Evolutionary conservation across 2,329 filamentous ascomycete species (phyloP), one percentile per base, ranked within the genome.

Genomic region (Graphilbum sp.): DNA sequence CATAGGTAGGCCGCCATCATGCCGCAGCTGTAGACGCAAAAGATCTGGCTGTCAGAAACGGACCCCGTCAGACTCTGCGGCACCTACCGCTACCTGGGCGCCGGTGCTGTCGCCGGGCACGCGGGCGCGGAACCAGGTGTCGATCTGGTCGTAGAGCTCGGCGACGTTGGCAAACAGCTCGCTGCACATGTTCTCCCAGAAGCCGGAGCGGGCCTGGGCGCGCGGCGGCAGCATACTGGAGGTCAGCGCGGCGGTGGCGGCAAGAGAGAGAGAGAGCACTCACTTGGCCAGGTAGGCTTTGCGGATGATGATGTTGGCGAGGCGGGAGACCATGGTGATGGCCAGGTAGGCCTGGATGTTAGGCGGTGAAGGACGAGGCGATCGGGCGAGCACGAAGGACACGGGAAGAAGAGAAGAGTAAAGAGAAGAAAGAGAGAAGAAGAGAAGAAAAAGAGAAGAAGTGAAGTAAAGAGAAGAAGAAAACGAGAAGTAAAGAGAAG

Each of bases 241-340:
- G 11, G 2, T 19, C 4, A 7, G 19, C 18, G 20, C 21, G 21
- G n/a, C 13, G 9, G 17, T 27, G 16, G 18, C 9, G 19, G 15
- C 18, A 34, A 23, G 18, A 21, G 31, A 11, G 29, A 10, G 31
- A 11, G 23, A n/a, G n/a, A n/a, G n/a, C n/a, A 62, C 67, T 46
- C 52, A 77, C 73, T 72, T 62, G 45, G 79, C 76, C 39, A 69
- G 34, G 16, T 71, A 71, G n/a, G 66, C 61, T 38, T 66, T 65
- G 16, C 69, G 61, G 18, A 71, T 52, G 13, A 73, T 62, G 38
- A 73, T 71, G 41, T 72, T 69, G 49, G 67, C 72, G 5, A 73
- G 59, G 3, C 68, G 61, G 2, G 66, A 61, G 38, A 67, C 63
- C 56, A 70, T 70, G 4, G 67, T 70, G 5, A 71, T 61, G 32